Percentiles rank a stretch among this genome's conserved stretches.
phyloP scores from a whole-genome alignment of 2,329 filamentous ascomycete species.

The Cytospora leucostoma region DNA sequence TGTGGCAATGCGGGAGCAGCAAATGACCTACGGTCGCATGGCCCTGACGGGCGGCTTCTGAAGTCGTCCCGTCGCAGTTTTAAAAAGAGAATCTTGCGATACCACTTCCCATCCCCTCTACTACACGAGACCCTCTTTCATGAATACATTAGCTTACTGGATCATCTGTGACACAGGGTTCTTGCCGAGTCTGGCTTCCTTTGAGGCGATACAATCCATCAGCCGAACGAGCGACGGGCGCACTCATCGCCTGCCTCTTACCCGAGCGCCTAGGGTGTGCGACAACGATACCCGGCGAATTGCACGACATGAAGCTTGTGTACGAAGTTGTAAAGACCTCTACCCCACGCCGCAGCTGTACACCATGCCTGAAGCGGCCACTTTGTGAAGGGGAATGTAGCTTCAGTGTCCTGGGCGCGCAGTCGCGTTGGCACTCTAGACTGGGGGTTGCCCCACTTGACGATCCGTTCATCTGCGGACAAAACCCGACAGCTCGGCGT shows the following conservation, averaged over 20 bases:
- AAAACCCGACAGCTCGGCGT: not conserved
- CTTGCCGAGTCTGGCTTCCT: constrained; percentile 64
- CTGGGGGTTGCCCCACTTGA: not conserved
- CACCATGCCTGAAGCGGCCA: not conserved
- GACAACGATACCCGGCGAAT: constrained; percentile 10
- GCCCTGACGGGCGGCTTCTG: constrained; percentile 24
- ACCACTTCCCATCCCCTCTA: not conserved
- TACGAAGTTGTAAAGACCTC: not conserved
- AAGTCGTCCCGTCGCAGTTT: constrained; percentile 19
- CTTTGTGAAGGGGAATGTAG: not conserved
- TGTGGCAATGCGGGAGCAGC: constrained; percentile 41
- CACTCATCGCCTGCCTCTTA: constrained; percentile 7
- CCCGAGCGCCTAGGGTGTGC: constrained; percentile 20
- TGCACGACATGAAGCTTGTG: not conserved
- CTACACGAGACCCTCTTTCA: not conserved
- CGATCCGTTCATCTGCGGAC: not conserved
- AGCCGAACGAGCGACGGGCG: constrained; percentile 11
- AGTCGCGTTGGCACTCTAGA: not conserved
- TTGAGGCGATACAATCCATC: constrained; percentile 37
- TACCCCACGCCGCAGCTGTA: constrained; percentile 4
- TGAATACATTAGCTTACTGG: constrained; percentile 30
- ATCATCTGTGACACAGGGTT: constrained; percentile 46
- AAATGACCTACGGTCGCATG: constrained; percentile 30
- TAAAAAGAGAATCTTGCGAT: constrained; percentile 18
- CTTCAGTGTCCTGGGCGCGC: not conserved